These are phyloP conservation scores for Exophiala dermatitidis DNA, from an alignment of 2,329 filamentous ascomycete genomes.

Conservation along the genomic window DNA sequence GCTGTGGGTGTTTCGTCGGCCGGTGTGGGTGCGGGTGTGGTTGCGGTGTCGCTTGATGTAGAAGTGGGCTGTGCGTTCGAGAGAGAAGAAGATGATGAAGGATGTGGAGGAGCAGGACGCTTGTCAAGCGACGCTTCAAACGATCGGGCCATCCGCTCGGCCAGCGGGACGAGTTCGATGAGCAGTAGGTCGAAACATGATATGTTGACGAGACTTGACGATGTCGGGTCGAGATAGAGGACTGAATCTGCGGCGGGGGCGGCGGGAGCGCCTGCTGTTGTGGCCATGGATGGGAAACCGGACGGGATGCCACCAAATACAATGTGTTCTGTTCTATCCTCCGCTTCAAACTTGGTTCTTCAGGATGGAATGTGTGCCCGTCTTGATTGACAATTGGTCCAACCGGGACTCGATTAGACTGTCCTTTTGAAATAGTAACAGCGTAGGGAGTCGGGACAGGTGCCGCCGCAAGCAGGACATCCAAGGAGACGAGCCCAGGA, in stretches of 20 bases:
- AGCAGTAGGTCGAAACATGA: slow-evolving; percentile 90
- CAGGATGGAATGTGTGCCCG: too few species aligned
- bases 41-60: background rate
- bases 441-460: too few species aligned
- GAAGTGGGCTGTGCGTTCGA: background rate
- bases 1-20: too few species aligned
- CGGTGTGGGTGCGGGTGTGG: background rate
- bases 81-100: background rate
- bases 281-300: background rate
- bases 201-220: slow-evolving; percentile 61
- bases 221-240: slow-evolving; percentile 5
- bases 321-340: too few species aligned
- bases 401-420: too few species aligned
- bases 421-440: background rate
- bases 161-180: slow-evolving; percentile 93
- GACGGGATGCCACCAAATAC: background rate
- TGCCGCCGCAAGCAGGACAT: too few species aligned
- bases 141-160: slow-evolving; percentile 67
- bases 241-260: background rate
- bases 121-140: slow-evolving; percentile 26
- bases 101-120: background rate
- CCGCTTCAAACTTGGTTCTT: too few species aligned
- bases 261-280: background rate
- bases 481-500: too few species aligned
- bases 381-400: too few species aligned